phyloP scores from a whole-genome alignment of 768 basidiomycete genomes.

The Paxillus rubicundulus region DNA sequence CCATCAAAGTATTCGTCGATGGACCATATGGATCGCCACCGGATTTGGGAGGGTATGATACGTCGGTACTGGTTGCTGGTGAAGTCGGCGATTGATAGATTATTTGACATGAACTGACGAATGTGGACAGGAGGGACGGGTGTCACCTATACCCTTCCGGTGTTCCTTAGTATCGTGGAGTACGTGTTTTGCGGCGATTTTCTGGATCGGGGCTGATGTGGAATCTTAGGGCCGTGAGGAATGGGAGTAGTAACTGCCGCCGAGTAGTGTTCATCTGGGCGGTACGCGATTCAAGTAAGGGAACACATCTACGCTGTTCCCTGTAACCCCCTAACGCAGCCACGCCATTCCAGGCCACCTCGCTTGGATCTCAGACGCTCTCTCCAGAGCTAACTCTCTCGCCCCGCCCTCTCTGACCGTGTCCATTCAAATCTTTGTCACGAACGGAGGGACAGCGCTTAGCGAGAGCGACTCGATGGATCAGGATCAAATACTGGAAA shows the following conservation, averaged over 20 bases:
- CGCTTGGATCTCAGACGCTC: slow-evolving; percentile 44
- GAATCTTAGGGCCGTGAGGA: slow-evolving; percentile 21
- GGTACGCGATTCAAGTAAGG: slow-evolving; percentile 45
- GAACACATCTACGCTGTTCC: background rate
- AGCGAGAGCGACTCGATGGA: slow-evolving; percentile 14
- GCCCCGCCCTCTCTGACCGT: slow-evolving; percentile 32
- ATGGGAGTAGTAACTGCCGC: slow-evolving; percentile 19
- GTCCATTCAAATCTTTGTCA: slow-evolving; percentile 42
- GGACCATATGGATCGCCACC: slow-evolving; percentile 56
- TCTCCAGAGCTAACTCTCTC: slow-evolving; percentile 32
- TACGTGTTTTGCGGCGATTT: slow-evolving; percentile 18
- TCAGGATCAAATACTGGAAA: slow-evolving; percentile 17
- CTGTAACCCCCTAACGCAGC: background rate
- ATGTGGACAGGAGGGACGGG: slow-evolving; percentile 45
- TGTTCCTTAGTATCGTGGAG: slow-evolving; percentile 44
- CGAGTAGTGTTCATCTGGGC: slow-evolving; percentile 53
- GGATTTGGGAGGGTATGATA: slow-evolving; percentile 40
- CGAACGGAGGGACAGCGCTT: slow-evolving; percentile 17
- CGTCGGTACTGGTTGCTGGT: slow-evolving; percentile 52
- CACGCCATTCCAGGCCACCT: slow-evolving; percentile 31
- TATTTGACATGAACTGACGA: background rate
- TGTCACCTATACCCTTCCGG: slow-evolving; percentile 45
- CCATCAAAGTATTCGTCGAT: slow-evolving; percentile 51
- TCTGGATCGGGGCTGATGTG: background rate
- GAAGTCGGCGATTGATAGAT: background rate